These are phyloP conservation scores for Coemansia sp. DNA, from an alignment of 192 early-diverging fungal species.

Conservation along the genomic window DNA sequence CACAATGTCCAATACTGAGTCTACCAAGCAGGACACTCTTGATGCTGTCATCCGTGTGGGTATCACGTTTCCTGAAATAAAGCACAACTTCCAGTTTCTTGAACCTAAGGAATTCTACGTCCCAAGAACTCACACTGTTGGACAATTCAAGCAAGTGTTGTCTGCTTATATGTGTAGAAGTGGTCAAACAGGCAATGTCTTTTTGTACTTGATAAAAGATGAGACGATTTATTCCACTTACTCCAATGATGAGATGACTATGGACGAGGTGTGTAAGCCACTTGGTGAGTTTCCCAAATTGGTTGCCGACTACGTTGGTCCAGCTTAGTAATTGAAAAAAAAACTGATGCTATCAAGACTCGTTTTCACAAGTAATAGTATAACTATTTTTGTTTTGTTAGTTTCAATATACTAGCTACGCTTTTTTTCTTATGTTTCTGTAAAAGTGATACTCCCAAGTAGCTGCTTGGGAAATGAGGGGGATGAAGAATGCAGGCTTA, in stretches of 20 bases:
- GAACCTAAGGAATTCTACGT: neutral
- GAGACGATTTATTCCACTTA: neutral
- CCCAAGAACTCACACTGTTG: neutral
- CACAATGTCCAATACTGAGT: neutral
- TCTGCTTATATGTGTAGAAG: neutral
- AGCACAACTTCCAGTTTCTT: neutral
- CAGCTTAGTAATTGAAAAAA: neutral
- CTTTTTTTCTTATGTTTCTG: neutral
- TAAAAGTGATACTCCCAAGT: neutral
- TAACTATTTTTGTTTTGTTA: neutral
- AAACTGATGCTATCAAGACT: too few species aligned
- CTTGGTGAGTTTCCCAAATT: neutral
- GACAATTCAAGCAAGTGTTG: neutral
- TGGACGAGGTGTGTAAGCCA: neutral
- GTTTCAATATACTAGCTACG: neutral
- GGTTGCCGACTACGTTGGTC: neutral
- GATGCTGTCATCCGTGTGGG: neutral
- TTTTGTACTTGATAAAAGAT: neutral
- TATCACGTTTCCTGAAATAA: neutral
- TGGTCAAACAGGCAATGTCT: neutral
- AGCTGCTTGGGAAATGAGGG: neutral
- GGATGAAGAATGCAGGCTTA: neutral
- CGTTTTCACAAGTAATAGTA: neutral
- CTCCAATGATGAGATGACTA: neutral
- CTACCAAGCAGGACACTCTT: neutral